phyloP scores from a whole-genome alignment of 2,329 filamentous ascomycete genomes.

The Aspergillus fructus region DNA sequence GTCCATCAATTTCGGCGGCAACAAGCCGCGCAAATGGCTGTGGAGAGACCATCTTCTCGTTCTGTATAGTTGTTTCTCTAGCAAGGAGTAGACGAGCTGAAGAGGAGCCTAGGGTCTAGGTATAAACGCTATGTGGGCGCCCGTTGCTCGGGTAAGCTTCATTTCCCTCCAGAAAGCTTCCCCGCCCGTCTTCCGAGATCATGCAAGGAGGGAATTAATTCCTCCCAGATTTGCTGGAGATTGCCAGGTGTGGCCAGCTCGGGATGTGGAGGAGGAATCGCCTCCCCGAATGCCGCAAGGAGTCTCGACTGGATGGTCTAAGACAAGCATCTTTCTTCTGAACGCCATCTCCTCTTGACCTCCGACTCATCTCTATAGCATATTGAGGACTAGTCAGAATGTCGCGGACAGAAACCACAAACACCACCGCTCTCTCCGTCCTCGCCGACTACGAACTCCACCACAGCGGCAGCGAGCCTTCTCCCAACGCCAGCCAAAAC shows the following conservation, averaged over 20 bases:
- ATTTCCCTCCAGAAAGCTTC: no score
- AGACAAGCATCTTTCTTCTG: neutral
- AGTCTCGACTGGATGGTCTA: neutral
- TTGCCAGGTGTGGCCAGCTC: slow-evolving; percentile 6
- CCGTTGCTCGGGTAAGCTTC: no score
- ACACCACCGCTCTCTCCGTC: slow-evolving; percentile 20
- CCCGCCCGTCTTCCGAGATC: neutral
- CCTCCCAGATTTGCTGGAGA: neutral
- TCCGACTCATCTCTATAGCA: neutral
- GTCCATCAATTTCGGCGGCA: slow-evolving; percentile 39
- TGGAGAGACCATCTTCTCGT: slow-evolving; percentile 12
- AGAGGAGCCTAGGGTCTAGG: neutral
- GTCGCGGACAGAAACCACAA: slow-evolving; percentile 6
- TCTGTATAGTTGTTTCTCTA: neutral
- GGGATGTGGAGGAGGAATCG: slow-evolving; percentile 25
- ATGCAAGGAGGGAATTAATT: neutral
- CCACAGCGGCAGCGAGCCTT: slow-evolving; percentile 14
- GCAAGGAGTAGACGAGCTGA: neutral
- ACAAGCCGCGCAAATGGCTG: slow-evolving; percentile 28
- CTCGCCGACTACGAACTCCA: slow-evolving; percentile 30
- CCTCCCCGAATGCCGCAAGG: neutral
- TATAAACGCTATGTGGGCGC: no score
- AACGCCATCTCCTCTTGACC: neutral
- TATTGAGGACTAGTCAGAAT: slow-evolving; percentile 16
- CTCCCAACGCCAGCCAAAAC: neutral